Evolutionary conservation across 176 grass and related monocot species (phyloP), one percentile per base, ranked within the genome.

Genomic region (Thinopyrum elongatum): DNA sequence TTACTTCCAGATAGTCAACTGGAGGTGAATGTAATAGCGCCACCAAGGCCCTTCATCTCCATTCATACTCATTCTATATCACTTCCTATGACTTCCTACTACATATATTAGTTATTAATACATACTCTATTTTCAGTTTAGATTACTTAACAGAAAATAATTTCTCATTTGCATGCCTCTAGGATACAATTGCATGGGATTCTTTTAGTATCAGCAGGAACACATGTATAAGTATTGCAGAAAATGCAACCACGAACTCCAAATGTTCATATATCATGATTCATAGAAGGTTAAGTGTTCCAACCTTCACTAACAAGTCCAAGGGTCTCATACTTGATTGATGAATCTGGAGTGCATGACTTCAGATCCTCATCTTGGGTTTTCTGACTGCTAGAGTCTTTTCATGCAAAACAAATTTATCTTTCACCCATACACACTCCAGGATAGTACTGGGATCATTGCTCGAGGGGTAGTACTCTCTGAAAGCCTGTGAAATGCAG

Each of bases 381-480:
- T 34, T 89, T 85, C 26, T 82, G 49, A 78, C 70, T 65, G 63
- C 8, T 82, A 79, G 14, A 11, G 31, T 65, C 47, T 62, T 87
- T 80, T 95, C 88, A 39, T 82, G 70, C 86, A 95, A 89, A 76
- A 90, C 9, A 87, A 89, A 95, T 83, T 92, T 95, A 89, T 95
- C 93, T 82, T 86, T 86, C 80, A 79, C 72, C 93, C 93, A 95
- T 67, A 85, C 71, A 60, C 93, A 95, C 47, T 90, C 80, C 65
- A 95, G 58, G 71, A 80, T 46, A 35, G 28, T 60, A 70, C 73
- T 33, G 4, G 44, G 67, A 83, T 88, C 80, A 7, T 79, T 38
- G 46, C 39, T 81, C 5, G 88, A 82, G 30, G 88, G 93, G 69
- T 90, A 84, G 58, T 92, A 95, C 83, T 92, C 93, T 83, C 88